Evolutionary conservation across 345 rosid species (phyloP).

Genomic region (Eucalyptus melliodora): DNA sequence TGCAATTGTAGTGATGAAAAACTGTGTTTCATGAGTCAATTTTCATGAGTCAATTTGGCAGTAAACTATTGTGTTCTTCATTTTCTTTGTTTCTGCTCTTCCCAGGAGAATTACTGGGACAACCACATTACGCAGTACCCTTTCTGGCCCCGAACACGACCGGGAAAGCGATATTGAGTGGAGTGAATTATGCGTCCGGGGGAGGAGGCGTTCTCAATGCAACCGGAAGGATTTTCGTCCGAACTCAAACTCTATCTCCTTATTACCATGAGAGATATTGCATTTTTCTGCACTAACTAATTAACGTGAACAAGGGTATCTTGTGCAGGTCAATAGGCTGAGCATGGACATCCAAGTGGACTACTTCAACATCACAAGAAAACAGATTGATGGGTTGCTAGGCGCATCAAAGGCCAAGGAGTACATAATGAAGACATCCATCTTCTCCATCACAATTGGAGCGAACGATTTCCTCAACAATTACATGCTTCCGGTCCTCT

Average conservation of each 20-base stretch:
- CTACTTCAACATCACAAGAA: conserved; percentile 59
- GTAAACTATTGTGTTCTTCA: background rate
- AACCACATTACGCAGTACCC: conserved; percentile 55
- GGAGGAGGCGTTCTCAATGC: conserved; percentile 93
- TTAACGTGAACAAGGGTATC: background rate
- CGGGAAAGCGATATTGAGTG: conserved; percentile 52
- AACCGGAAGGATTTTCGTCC: conserved; percentile 84
- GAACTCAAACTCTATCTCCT: background rate
- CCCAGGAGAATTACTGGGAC: conserved; percentile 74
- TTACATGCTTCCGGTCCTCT: conserved; percentile 75
- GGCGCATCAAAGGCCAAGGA: conserved; percentile 65
- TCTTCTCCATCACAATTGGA: conserved; percentile 75
- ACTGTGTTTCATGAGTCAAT: background rate
- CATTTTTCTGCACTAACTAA: background rate
- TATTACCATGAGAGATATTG: background rate
- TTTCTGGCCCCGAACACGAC: conserved; percentile 66
- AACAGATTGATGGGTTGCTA: conserved; percentile 49
- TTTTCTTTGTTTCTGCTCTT: background rate
- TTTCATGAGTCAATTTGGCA: background rate
- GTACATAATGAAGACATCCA: conserved; percentile 30
- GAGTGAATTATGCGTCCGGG: conserved; percentile 92
- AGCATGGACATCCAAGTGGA: conserved; percentile 87
- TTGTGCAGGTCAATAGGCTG: conserved; percentile 62
- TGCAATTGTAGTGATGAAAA: background rate
- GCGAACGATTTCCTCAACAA: conserved; percentile 91